A percentile compares a stretch with the other conserved stretches of the same genome.
phyloP scores from a whole-genome alignment of 164 flowering plant species.

The Tetracentron sinense region DNA sequence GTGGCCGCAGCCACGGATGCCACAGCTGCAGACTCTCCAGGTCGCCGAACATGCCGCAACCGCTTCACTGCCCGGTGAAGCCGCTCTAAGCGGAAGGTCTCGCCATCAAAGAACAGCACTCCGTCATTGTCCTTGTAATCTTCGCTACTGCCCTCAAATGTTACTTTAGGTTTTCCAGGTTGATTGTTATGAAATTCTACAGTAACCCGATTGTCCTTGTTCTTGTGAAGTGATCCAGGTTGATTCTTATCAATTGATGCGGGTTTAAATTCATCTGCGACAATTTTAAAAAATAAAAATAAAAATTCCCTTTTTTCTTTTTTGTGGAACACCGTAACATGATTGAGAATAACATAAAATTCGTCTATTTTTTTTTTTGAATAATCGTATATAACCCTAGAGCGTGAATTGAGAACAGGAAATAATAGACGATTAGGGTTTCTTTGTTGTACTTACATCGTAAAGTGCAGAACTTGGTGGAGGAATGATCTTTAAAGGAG shows the following conservation, averaged over 20 bases:
- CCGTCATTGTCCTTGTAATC: conserved; percentile 87
- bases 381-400: no score
- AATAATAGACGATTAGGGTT: neutral
- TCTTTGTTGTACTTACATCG: conserved; percentile 52
- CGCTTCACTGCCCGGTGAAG: conserved; percentile 89
- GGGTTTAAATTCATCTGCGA: conserved; percentile 72
- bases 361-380: no score
- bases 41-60: conserved; percentile 56
- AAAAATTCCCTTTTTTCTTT: neutral
- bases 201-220: conserved; percentile 71
- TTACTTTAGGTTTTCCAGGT: conserved; percentile 73
- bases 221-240: conserved; percentile 69
- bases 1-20: conserved; percentile 17
- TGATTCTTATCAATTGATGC: conserved; percentile 85
- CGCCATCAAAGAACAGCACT: conserved; percentile 82
- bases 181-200: conserved; percentile 82
- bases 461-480: conserved; percentile 74
- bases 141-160: conserved; percentile 77
- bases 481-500: conserved; percentile 62
- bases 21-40: conserved; percentile 62
- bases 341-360: neutral
- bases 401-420: neutral
- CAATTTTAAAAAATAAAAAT: neutral
- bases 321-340: neutral
- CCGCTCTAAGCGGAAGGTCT: conserved; percentile 69